Conservation (phyloP, 306 rosid genomes). For the Macrotyloma uniflorum region DNA sequence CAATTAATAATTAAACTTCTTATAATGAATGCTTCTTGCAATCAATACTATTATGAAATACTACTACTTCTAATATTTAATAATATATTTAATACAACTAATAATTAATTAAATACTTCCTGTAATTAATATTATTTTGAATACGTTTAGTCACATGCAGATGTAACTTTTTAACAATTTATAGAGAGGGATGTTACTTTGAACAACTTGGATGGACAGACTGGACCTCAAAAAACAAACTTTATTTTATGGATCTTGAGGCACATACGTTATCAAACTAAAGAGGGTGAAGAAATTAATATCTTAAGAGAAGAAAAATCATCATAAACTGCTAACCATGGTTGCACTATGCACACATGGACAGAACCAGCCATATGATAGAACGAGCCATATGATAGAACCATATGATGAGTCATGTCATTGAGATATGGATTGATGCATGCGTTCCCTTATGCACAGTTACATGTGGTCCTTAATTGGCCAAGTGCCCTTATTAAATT, state of each 20-base stretch:
- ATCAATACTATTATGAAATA: background rate
- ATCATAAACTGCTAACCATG: background rate
- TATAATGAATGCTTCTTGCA: background rate
- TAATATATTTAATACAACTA: too few species aligned
- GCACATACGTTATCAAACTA: background rate
- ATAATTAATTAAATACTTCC: background rate
- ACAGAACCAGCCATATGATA: background rate
- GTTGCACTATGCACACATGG: background rate
- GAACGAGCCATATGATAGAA: too few species aligned
- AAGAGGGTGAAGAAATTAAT: background rate
- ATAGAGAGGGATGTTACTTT: background rate
- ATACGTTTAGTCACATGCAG: background rate
- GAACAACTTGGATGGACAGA: background rate
- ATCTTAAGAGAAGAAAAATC: background rate
- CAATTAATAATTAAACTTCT: too few species aligned
- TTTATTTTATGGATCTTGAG: background rate
- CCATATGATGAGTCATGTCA: background rate
- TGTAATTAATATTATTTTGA: background rate
- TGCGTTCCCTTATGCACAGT: background rate
- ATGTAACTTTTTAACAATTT: background rate
- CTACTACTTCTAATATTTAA: too few species aligned
- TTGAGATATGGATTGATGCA: background rate
- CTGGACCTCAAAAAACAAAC: background rate
- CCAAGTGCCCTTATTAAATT: slow-evolving; percentile 3
- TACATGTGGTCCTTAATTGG: background rate